Evolutionary conservation across 306 rosid species (phyloP).

Genomic region (Castanea mollissima): DNA sequence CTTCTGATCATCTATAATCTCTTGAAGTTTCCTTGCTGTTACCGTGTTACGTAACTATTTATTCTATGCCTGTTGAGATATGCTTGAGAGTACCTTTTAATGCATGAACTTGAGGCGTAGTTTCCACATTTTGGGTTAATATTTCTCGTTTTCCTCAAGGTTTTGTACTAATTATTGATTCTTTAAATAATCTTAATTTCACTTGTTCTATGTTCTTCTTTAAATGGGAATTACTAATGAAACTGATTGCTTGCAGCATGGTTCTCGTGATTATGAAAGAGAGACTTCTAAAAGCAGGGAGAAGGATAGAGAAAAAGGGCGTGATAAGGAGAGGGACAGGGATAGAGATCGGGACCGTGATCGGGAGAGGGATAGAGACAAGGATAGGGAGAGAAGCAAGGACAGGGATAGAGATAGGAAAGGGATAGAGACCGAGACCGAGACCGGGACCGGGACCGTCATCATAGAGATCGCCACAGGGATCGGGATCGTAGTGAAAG

Average conservation of each 20-base stretch:
- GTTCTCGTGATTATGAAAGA: slow-evolving; percentile 77
- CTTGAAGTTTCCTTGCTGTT: neutral
- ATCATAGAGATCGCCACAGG: slow-evolving; percentile 63
- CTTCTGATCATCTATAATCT: neutral
- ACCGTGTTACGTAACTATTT: neutral
- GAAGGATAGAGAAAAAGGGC: slow-evolving; percentile 81
- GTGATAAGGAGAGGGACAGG: slow-evolving; percentile 42
- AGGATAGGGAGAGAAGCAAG: slow-evolving; percentile 43
- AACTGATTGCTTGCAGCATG: slow-evolving; percentile 47
- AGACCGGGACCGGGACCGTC: slow-evolving; percentile 55
- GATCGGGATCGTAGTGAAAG: slow-evolving; percentile 74
- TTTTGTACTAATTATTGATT: neutral
- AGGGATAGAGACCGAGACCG: slow-evolving; percentile 51
- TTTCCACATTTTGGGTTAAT: neutral
- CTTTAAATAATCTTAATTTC: neutral
- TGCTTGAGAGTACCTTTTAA: neutral
- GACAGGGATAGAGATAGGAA: slow-evolving; percentile 46
- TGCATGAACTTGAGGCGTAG: neutral
- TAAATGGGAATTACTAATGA: neutral
- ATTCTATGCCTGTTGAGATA: neutral
- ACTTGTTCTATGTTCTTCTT: neutral
- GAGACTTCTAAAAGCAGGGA: slow-evolving; percentile 87
- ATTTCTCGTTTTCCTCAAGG: neutral
- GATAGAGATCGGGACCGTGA: slow-evolving; percentile 33
- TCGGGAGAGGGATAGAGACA: slow-evolving; percentile 32